Conservation (phyloP, 345 rosid species). For the Eucalyptus coolabah region DNA sequence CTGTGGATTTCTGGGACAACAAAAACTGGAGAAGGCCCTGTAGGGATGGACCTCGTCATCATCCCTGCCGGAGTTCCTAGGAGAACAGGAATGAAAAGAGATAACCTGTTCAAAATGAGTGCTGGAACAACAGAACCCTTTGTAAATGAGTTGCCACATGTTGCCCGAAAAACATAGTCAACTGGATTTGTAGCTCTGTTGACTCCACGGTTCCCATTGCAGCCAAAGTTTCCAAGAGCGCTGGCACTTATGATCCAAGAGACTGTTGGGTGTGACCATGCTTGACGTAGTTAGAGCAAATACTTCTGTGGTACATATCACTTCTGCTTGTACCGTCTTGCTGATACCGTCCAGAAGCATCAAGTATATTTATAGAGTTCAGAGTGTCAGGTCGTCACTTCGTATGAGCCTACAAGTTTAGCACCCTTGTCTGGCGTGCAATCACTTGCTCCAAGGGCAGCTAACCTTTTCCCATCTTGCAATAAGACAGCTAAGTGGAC, state of each 20-base stretch:
- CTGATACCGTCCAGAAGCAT: not conserved
- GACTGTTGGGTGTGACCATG: slow-evolving; percentile 70
- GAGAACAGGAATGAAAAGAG: too few species aligned
- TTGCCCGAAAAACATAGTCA: slow-evolving; percentile 73
- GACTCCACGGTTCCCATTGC: slow-evolving; percentile 92
- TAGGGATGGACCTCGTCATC: too few species aligned
- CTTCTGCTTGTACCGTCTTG: not conserved
- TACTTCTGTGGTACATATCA: slow-evolving; percentile 69
- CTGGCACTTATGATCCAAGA: slow-evolving; percentile 71
- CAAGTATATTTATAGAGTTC: not conserved
- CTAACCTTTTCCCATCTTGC: too few species aligned
- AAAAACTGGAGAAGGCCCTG: slow-evolving; percentile 45
- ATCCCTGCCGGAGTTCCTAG: too few species aligned
- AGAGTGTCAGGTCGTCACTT: not conserved
- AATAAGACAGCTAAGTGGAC: too few species aligned
- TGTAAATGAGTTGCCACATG: slow-evolving; percentile 75
- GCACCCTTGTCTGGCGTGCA: too few species aligned
- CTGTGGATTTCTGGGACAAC: slow-evolving; percentile 69
- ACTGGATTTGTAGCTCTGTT: slow-evolving; percentile 81
- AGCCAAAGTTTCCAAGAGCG: slow-evolving; percentile 80
- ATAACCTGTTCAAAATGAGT: slow-evolving; percentile 79
- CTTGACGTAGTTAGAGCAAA: slow-evolving; percentile 91
- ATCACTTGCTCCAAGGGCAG: too few species aligned
- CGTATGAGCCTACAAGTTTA: not conserved
- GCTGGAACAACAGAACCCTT: slow-evolving; percentile 87